These are phyloP conservation scores for Saccharomycopsis crataegensis DNA, from an alignment of 1,139 yeast species.

Conservation along the genomic window DNA sequence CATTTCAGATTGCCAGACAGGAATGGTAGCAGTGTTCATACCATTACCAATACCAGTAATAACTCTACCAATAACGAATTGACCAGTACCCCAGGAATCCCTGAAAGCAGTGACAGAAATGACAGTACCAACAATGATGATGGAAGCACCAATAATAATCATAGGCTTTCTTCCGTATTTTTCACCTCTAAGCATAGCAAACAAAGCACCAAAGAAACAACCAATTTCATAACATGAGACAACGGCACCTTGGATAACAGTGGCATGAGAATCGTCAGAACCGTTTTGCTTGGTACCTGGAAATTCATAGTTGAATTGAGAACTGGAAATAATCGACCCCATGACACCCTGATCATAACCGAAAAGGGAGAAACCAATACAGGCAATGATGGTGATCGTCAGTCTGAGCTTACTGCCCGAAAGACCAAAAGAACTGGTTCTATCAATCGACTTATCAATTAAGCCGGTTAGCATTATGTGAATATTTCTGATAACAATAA, in stretches of 20 bases:
- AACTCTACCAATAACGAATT: slow-evolving; percentile 67
- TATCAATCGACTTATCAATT: slow-evolving; percentile 2
- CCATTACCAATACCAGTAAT: slow-evolving; percentile 79
- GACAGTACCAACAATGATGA: slow-evolving; percentile 57
- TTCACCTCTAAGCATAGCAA: slow-evolving; percentile 60
- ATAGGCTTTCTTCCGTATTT: slow-evolving; percentile 58
- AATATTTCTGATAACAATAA: no score
- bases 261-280: slow-evolving; percentile 30
- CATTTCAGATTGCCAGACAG: slow-evolving; percentile 78
- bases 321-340: slow-evolving; percentile 63
- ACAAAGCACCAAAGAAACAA: slow-evolving; percentile 66
- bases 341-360: slow-evolving; percentile 81
- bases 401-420: slow-evolving; percentile 37
- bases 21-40: slow-evolving; percentile 69
- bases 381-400: slow-evolving; percentile 50
- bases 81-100: slow-evolving; percentile 46
- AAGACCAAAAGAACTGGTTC: slow-evolving; percentile 16
- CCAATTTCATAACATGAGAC: slow-evolving; percentile 72
- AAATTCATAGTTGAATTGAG: slow-evolving; percentile 49
- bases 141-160: slow-evolving; percentile 49
- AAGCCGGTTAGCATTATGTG: not conserved
- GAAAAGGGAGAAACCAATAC: slow-evolving; percentile 60
- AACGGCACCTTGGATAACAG: slow-evolving; percentile 58
- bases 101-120: slow-evolving; percentile 55
- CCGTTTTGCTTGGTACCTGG: slow-evolving; percentile 39